A percentile compares a stretch with the other conserved stretches of the same genome.
These are phyloP conservation scores for Plectranthus barbatus DNA, from an alignment of 257 asterid genomes.

Conservation along the genomic window DNA sequence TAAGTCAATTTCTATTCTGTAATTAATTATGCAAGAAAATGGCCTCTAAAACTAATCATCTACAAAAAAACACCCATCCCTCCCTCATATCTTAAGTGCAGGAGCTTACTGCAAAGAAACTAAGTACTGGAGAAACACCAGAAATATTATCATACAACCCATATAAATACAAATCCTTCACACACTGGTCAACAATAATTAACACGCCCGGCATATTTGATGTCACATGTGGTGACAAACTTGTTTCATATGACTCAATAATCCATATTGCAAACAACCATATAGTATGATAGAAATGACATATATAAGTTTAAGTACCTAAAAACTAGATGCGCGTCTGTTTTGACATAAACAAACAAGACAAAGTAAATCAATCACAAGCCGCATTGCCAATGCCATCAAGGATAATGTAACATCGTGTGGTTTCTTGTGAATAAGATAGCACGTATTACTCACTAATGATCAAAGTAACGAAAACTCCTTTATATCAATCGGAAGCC, in stretches of 20 bases:
- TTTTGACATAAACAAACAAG: not conserved
- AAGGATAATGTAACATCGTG: not conserved
- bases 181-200: not conserved
- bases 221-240: not conserved
- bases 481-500: not conserved
- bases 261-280: not conserved
- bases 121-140: not conserved
- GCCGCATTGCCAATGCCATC: not conserved
- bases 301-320: not conserved
- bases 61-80: not conserved
- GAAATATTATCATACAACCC: not conserved
- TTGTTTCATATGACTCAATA: not conserved
- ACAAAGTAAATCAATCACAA: not conserved
- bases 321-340: not conserved
- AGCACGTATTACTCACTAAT: not conserved
- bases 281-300: not conserved
- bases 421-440: not conserved
- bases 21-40: not conserved
- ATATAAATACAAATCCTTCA: not conserved
- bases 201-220: not conserved
- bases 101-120: not conserved
- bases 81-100: not conserved
- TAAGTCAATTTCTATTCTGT: not conserved
- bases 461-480: not conserved
- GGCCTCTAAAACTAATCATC: not conserved